Base-by-base conservation (phyloP, 2,329 filamentous ascomycete species). In the Juglanconis oblonga region DNA sequence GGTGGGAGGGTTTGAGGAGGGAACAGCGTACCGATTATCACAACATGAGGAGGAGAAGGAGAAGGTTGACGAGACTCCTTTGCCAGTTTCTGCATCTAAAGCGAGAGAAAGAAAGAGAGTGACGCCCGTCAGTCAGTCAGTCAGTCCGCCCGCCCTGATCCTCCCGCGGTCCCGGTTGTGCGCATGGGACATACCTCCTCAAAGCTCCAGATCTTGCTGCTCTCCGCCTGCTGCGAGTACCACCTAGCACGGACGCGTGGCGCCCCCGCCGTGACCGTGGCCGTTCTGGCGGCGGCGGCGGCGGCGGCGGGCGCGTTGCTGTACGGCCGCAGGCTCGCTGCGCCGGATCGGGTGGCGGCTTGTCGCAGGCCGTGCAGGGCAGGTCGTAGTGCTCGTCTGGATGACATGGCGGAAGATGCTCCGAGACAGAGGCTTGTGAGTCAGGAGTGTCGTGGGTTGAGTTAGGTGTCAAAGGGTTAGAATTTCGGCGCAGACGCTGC, bases 181-280 rank as follows among this genome's bases (percentile, higher is more conserved):
- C 9, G 32, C 52, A 13, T 50, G 50, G 11, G 40, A 61, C 64
- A 4, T 67, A 77, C 76, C 32, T 75, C 78, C 59, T 78, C 74
- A 67, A 84, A 85, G 7, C 65, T 70, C 75, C 80, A 85, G 9
- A 76, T 68, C 66, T 76, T n/a, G n/a, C n/a, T 81, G 66, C 67
- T 76, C 63, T 67, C 67, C 3, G 59, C 51, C 4, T 61, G 53
- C 59, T 68, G 64, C 5, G 72, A 75, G 63, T 72, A 76, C 40
- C 55, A 33, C 49, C 49, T 40, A 29, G 17, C n/a, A 32, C 38
- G 17, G 31, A 9, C 54, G 32, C 51, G n/a, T 48, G 45, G 17
- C 13, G 36, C 35, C 8, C 44, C 42, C 9, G 52, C 48, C 10
- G 10, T 33, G 5, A 35, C 47, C 29, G 29, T 17, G 1, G 45